phyloP scores from a whole-genome alignment of 345 rosid species.

The Mercurialis annua region DNA sequence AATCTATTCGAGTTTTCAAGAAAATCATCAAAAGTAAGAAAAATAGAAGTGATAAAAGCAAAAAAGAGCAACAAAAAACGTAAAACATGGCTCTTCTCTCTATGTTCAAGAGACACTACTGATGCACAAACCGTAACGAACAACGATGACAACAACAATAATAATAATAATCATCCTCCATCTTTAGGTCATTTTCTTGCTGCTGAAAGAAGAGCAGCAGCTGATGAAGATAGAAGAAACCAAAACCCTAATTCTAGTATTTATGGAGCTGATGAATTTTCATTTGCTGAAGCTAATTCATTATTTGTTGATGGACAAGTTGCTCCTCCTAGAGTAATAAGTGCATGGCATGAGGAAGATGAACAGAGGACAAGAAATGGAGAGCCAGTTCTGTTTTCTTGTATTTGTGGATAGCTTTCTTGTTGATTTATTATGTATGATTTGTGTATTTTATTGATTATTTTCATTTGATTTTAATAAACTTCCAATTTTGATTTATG shows the following conservation, averaged over 20 bases:
- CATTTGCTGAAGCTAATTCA: constrained; percentile 30
- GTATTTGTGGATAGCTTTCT: constrained; percentile 36
- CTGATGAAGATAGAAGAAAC: constrained; percentile 29
- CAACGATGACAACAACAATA: no score
- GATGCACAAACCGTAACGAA: constrained; percentile 21
- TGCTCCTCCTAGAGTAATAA: constrained; percentile 42
- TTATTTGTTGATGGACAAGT: constrained; percentile 42
- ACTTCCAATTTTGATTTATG: not conserved
- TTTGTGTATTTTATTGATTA: not conserved
- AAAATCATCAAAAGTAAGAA: constrained; percentile 44
- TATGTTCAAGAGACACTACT: constrained; percentile 42
- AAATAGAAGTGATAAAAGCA: constrained; percentile 22
- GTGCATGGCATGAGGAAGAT: constrained; percentile 7
- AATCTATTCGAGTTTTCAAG: constrained; percentile 47
- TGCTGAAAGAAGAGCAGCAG: constrained; percentile 47
- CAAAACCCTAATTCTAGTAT: constrained; percentile 13
- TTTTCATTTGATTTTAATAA: constrained; percentile 16
- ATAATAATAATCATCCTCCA: constrained; percentile 21
- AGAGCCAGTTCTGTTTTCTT: constrained; percentile 28
- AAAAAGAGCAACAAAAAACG: constrained; percentile 23
- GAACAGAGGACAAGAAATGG: constrained; percentile 17
- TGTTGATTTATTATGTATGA: not conserved
- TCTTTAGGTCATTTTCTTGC: constrained; percentile 53
- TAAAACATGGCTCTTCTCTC: constrained; percentile 49
- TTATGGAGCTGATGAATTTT: constrained; percentile 29